Base-by-base conservation (phyloP, 1,139 yeast genomes). In the Saccharomyces hybrid region DNA sequence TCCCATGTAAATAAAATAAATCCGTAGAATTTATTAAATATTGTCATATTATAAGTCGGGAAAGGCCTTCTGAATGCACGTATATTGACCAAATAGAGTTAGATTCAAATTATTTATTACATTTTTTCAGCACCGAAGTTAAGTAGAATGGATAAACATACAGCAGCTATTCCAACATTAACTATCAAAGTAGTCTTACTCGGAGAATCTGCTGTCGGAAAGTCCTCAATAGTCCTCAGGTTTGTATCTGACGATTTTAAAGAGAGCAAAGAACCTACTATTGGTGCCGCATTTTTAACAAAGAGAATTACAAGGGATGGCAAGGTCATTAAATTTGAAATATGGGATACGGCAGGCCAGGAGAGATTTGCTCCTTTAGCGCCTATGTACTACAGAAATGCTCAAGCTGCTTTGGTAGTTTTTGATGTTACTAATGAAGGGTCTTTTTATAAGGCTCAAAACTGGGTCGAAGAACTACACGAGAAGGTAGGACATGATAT, bases 311-410 rank as follows among this genome's bases (percentile, higher is more conserved):
- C 90, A 38, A 85, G 93, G 64, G 95, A 95, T 41, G 90, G 87
- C 60, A 82, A 88, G 62, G 88, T 95, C 16, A 90, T 93, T 68
- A 93, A 93, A 70, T 93, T 90, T 72, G 99, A 93, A 71, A 93
- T 93, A 59, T 93, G 98, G 98, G 99, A 93, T 70, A 93, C 99
- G 11, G 99, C 99, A 0, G 99, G 99, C 20, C 99, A 93, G 73
- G 99, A 93, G 71, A 76, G 99, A 59, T 93, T 93, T 75, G 97
- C 98, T 4, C 86, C 95, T 41, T 78, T 93, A 67, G 98, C 98
- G 1, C 99, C 98, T 29, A 88, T 93, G 96, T 93, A 93, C 73
- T 93, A 93, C 75, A 82, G 99, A 68, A 93, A 93, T 67, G 98
- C 99, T 11, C 98, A 93, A 71, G 96, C 96, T 44, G 99, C 99